These are phyloP conservation scores for Daldinia vernicosa DNA, from an alignment of 495 filamentous ascomycete genomes.

Conservation along the genomic window DNA sequence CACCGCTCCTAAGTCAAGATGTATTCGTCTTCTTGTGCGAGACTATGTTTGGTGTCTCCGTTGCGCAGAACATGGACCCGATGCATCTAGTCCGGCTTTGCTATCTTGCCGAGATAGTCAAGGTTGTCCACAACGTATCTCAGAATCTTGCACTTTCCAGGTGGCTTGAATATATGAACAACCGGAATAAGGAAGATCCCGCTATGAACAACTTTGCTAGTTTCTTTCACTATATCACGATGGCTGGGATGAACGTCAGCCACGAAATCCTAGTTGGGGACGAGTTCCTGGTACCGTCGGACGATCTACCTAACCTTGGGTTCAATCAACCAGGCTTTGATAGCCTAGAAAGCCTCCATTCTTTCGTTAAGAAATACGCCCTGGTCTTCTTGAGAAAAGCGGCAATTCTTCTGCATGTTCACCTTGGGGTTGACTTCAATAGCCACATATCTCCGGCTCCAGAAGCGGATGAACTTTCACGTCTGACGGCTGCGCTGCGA, in stretches of 20 bases:
- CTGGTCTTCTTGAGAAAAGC: conserved; percentile 90
- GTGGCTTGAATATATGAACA: conserved; percentile 52
- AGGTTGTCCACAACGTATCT: conserved; percentile 67
- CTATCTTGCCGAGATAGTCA: conserved; percentile 90
- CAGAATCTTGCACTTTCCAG: conserved; percentile 52
- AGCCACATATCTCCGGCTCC: conserved; percentile 71
- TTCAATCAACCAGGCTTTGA: conserved; percentile 56
- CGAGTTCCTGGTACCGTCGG: not conserved
- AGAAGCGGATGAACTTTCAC: conserved; percentile 79
- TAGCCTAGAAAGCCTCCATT: conserved; percentile 53
- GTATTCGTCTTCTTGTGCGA: conserved; percentile 89
- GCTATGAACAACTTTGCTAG: conserved; percentile 54
- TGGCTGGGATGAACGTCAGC: conserved; percentile 44
- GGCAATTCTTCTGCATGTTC: conserved; percentile 83
- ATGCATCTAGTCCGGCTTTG: conserved; percentile 87
- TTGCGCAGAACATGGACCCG: conserved; percentile 69
- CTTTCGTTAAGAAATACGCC: conserved; percentile 77
- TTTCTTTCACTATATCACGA: conserved; percentile 52
- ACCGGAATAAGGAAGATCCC: conserved; percentile 46
- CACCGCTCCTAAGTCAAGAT: conserved; percentile 79
- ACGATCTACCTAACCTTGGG: conserved; percentile 45
- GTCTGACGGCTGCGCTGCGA: conserved; percentile 76
- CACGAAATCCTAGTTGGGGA: not conserved
- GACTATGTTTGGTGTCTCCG: conserved; percentile 66
- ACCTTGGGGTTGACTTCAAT: conserved; percentile 88